Evolutionary conservation across 345 rosid genomes (phyloP), one percentile per base, ranked within the genome.

Genomic region (Atalantia buxifolia): DNA sequence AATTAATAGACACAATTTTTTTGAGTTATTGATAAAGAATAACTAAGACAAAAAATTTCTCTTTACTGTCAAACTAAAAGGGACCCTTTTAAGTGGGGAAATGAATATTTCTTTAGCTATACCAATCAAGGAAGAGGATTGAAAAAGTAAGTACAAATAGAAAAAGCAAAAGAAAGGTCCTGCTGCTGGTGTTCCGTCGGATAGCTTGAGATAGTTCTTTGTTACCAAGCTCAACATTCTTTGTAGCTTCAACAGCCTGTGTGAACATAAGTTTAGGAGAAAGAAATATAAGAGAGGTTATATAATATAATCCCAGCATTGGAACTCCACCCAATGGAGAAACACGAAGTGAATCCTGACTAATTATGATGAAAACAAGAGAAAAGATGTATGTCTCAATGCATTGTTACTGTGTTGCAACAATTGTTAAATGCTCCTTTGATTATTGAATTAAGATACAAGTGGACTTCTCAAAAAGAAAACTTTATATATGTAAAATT

Each of bases 211-310:
- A 86, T 35, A 96, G 88, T 74, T 96, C 97, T 78, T 86, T 91
- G 91, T 96, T 92, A 50, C 99, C 98, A 45, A 90, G 90, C 79
- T 94, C 88, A 72, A 96, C 98, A 50, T 94, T 96, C 83, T 85
- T 85, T 36, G 98, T 96, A 27, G 98, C 98, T 85, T 94, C 97
- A 48, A 96, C 88, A 1, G 98, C 98, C 99, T 94, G 86, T 63
- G 38, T 42, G 12, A 62, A 61, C 62, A 74, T 28, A 77, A 73
- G 7, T 42, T 14, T 25, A 30, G 40, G 14, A 28, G 53, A 0
- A 66, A 40, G 80, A 64, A 45, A 80, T 68, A 31, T 62, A 75
- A 73, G 45, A 67, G 16, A 33, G 48, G 40, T 42, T 42, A 12
- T 12, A 28, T 48, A 19, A 42, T 2, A 5, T 35, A 31, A 30